Base-by-base conservation (phyloP, 768 basidiomycete species). In the Saitozyma sp. region DNA sequence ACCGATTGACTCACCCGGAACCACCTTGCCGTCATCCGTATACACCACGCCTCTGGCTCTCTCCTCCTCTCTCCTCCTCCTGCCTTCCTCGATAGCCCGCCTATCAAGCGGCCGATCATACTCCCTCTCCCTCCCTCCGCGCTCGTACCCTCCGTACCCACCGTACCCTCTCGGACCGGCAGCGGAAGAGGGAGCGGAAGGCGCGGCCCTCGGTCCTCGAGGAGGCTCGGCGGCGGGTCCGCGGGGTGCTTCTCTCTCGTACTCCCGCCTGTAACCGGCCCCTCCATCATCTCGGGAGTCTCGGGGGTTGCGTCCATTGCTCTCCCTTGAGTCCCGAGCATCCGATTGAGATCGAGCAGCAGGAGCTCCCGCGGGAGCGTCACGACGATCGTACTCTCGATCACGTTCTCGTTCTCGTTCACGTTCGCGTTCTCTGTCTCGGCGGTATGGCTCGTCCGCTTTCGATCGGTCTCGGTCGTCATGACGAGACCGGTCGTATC, bases 1-100 rank as follows among this genome's bases (percentile, higher is more conserved):
- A 29, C 29, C 29, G 51, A 49, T 6, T 13, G 42, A 64, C 61
- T 62, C 59, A 53, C 67, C 29, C 45, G 45, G 45, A 46, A 46
- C n/a, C 63, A 41, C 62, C 63, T 54, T 68, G 54, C 17, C 69
- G 43, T 59, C 64, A 45, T 65, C 71, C 0, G 62, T 64, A 40
- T 69, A 73, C 9, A 61, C 62, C 8, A 67, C 48, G 13, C 67
- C 74, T 39, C 56, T 69, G 8, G 74, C 73, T 56, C 76, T 61
- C 55, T 77, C 76, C 63, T 71, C 71, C 63, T 77, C 76, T 58
- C 76, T 39, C 49, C 66, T 49, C 42, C 78, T 45, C 52, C 78
- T 43, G 3, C 78, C 78, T 62, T 79, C 78, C 59, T 79, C 76
- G 20, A 77, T 77, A 20, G 74, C 76, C 63, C 70, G 52, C 38